phyloP scores from a whole-genome alignment of 352 stramenopile species.

The Pythium dissimile region DNA sequence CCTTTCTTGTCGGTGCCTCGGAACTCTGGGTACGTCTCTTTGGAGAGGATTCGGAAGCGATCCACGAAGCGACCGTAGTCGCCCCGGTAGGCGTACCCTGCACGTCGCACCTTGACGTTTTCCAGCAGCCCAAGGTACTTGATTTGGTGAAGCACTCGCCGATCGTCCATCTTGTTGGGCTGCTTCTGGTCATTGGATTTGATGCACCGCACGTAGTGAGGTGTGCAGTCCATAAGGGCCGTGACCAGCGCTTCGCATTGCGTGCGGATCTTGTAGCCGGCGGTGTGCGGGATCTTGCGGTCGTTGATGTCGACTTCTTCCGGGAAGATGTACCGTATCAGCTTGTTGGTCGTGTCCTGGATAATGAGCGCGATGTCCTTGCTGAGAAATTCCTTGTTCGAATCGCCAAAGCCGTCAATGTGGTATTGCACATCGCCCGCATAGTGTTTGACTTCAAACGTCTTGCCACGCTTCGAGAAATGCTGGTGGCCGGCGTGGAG shows the following conservation, averaged over 20 bases:
- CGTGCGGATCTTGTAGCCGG: conserved; percentile 79
- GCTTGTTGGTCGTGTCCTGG: conserved; percentile 79
- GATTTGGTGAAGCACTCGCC: conserved; percentile 85
- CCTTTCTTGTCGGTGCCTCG: conserved; percentile 80
- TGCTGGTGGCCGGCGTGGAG: conserved; percentile 66
- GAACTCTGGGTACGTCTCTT: conserved; percentile 83
- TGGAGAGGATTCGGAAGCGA: conserved; percentile 77
- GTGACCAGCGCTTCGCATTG: conserved; percentile 87
- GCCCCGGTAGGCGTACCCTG: conserved; percentile 82
- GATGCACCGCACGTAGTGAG: conserved; percentile 91
- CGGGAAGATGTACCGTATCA: conserved; percentile 83
- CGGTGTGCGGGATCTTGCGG: conserved; percentile 76
- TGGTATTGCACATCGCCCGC: conserved; percentile 85
- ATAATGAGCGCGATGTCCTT: conserved; percentile 84
- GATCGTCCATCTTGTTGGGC: conserved; percentile 79
- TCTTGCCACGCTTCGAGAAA: conserved; percentile 83
- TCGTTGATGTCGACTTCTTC: conserved; percentile 81
- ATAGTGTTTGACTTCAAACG: conserved; percentile 85
- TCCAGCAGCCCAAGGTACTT: conserved; percentile 86
- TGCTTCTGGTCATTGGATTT: conserved; percentile 91
- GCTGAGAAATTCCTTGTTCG: conserved; percentile 80
- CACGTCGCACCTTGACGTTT: conserved; percentile 86
- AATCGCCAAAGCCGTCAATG: conserved; percentile 76
- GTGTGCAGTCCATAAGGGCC: conserved; percentile 87
- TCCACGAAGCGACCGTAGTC: conserved; percentile 86